A percentile compares a stretch with the other conserved stretches of the same genome.
These are phyloP conservation scores for Thelephora ganbajun DNA, from an alignment of 768 basidiomycete genomes.

Conservation along the genomic window DNA sequence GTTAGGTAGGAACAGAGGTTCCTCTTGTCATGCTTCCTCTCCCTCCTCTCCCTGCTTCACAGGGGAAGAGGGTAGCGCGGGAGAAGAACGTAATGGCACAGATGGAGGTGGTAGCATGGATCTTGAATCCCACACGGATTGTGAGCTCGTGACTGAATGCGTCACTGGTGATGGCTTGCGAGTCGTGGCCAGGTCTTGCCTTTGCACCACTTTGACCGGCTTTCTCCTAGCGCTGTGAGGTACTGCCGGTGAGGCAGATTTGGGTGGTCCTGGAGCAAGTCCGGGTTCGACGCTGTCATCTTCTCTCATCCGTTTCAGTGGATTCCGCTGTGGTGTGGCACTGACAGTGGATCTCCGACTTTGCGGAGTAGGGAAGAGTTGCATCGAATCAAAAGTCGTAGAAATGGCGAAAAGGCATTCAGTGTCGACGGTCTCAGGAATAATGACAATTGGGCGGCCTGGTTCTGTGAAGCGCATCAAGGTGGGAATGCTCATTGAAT, in stretches of 20 bases:
- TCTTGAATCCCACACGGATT: background rate
- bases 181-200: constrained; percentile 13
- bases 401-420: constrained; percentile 69
- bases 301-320: background rate
- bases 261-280: too few species aligned
- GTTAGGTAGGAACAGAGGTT: constrained; percentile 13
- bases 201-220: constrained; percentile 37
- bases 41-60: too few species aligned
- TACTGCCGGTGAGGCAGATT: background rate
- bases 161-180: background rate
- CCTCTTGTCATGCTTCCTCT: background rate
- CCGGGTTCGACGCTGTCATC: too few species aligned
- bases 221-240: constrained; percentile 27
- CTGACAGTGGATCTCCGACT: constrained; percentile 2
- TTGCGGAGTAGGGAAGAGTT: constrained; percentile 18
- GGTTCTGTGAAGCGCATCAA: constrained; percentile 69
- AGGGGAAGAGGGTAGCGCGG: constrained; percentile 5
- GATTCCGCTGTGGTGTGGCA: constrained; percentile 2
- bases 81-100: constrained; percentile 8
- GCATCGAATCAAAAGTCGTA: constrained; percentile 33
- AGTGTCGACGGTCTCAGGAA: constrained; percentile 52
- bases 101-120: constrained; percentile 27
- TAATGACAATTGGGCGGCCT: constrained; percentile 60
- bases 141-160: background rate
- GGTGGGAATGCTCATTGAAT: constrained; percentile 48